Conservation (phyloP, 2,329 filamentous ascomycete species). For the Trichoderma sp. region DNA sequence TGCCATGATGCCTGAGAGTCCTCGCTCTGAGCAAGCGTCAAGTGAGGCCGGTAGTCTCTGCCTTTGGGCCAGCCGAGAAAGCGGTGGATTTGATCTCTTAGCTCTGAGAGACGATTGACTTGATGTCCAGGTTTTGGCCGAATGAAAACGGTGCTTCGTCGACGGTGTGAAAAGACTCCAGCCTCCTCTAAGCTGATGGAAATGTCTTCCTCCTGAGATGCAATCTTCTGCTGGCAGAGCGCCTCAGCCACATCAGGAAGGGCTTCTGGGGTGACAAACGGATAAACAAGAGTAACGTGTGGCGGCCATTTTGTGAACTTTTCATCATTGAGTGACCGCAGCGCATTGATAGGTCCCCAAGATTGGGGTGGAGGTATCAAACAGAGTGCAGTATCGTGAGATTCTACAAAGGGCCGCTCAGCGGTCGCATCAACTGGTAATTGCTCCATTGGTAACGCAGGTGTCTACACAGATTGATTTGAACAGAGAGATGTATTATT, state of each 20-base stretch:
- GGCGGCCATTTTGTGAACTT: slow-evolving; percentile 61
- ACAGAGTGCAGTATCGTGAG: slow-evolving; percentile 58
- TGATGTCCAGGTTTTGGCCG: slow-evolving; percentile 24
- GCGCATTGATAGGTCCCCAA: slow-evolving; percentile 48
- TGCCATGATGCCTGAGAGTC: slow-evolving; percentile 44
- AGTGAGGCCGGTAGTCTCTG: slow-evolving; percentile 42
- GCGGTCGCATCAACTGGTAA: background rate
- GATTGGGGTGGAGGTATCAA: slow-evolving; percentile 51
- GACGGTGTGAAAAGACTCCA: slow-evolving; percentile 46
- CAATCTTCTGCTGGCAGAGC: slow-evolving; percentile 23
- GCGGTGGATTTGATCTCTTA: slow-evolving; percentile 37
- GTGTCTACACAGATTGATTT: background rate
- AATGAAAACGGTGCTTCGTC: slow-evolving; percentile 49
- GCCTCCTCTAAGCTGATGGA: slow-evolving; percentile 39
- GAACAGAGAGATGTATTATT: background rate
- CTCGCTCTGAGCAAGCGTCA: slow-evolving; percentile 60
- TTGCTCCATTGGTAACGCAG: background rate
- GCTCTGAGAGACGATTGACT: slow-evolving; percentile 27
- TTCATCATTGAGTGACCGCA: slow-evolving; percentile 63
- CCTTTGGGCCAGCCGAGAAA: slow-evolving; percentile 34
- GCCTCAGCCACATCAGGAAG: slow-evolving; percentile 43
- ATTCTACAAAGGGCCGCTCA: background rate
- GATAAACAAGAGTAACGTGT: slow-evolving; percentile 65
- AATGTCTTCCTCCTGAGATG: slow-evolving; percentile 15
- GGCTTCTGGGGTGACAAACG: slow-evolving; percentile 52